phyloP scores from a whole-genome alignment of 306 rosid species.

The Urtica urens region DNA sequence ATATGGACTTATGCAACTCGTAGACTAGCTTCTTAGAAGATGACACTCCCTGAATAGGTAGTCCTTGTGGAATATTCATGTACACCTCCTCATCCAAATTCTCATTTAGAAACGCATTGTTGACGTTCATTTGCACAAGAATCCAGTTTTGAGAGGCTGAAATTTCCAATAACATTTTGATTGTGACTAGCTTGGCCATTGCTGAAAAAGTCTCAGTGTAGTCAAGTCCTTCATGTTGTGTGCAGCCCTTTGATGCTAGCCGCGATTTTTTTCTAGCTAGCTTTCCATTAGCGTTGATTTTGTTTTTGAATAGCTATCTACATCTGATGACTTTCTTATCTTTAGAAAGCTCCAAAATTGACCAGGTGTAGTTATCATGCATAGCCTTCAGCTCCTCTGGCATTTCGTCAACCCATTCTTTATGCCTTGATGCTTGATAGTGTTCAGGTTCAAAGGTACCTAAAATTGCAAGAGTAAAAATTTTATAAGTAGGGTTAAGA shows the following conservation, averaged over 20 bases:
- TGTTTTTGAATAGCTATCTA: background rate
- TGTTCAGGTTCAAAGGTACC: background rate
- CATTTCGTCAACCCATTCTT: background rate
- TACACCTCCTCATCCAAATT: background rate
- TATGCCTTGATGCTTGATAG: background rate
- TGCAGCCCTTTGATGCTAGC: background rate
- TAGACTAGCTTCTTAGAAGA: background rate
- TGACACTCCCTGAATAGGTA: background rate
- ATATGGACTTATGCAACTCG: background rate
- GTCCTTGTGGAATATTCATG: background rate
- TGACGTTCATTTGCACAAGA: background rate
- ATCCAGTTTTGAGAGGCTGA: background rate
- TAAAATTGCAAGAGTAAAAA: background rate
- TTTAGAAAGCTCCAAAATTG: background rate
- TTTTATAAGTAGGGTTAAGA: background rate
- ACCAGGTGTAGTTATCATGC: background rate
- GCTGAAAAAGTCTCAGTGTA: slow-evolving; percentile 5
- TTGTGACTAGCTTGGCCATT: background rate
- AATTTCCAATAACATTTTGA: background rate
- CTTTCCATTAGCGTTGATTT: background rate
- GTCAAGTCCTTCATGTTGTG: background rate
- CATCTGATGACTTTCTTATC: background rate
- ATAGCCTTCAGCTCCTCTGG: background rate
- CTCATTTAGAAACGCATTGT: background rate
- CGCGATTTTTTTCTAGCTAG: background rate